Evolutionary conservation across 2,329 filamentous ascomycete genomes (phyloP).

Genomic region (Ampelomyces quisqualis): DNA sequence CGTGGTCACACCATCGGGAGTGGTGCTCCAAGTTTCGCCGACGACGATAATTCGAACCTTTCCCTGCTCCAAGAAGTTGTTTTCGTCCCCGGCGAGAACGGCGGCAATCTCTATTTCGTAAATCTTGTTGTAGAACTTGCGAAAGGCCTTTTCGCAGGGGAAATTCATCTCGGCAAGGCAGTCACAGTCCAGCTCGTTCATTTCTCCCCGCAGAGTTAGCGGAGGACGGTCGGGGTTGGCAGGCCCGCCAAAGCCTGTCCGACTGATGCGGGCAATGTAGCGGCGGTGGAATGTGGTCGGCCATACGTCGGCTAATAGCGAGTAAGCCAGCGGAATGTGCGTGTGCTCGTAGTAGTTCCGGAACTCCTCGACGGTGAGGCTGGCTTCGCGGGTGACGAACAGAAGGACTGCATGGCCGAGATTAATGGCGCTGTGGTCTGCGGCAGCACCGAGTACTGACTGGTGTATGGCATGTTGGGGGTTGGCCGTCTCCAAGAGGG

Average conservation of each 20-base stretch:
- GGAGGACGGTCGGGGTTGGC: conserved; percentile 26
- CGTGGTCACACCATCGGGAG: neutral
- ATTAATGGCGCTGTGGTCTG: neutral
- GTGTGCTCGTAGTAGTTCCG: conserved; percentile 29
- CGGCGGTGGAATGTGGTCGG: conserved; percentile 25
- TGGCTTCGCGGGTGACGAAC: conserved; percentile 27
- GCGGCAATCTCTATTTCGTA: conserved; percentile 25
- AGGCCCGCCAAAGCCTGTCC: conserved; percentile 30
- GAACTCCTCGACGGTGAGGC: conserved; percentile 28
- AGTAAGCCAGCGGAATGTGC: conserved; percentile 29
- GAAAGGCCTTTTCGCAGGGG: conserved; percentile 23
- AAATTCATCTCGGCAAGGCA: conserved; percentile 30
- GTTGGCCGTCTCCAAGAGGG: neutral
- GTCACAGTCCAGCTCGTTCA: conserved; percentile 29
- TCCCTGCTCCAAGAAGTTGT: conserved; percentile 22
- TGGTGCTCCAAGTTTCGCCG: conserved; percentile 25
- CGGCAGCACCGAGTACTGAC: neutral
- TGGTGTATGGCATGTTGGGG: conserved; percentile 25
- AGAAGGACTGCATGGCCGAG: conserved; percentile 17
- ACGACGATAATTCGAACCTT: conserved; percentile 28
- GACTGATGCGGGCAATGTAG: conserved; percentile 28
- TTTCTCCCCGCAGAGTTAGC: conserved; percentile 24
- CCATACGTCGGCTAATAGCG: conserved; percentile 21
- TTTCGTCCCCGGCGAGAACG: conserved; percentile 26
- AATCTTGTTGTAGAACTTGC: conserved; percentile 28